These are phyloP conservation scores for Strobilomyces dryophilus DNA, from an alignment of 768 basidiomycete genomes.

Conservation along the genomic window DNA sequence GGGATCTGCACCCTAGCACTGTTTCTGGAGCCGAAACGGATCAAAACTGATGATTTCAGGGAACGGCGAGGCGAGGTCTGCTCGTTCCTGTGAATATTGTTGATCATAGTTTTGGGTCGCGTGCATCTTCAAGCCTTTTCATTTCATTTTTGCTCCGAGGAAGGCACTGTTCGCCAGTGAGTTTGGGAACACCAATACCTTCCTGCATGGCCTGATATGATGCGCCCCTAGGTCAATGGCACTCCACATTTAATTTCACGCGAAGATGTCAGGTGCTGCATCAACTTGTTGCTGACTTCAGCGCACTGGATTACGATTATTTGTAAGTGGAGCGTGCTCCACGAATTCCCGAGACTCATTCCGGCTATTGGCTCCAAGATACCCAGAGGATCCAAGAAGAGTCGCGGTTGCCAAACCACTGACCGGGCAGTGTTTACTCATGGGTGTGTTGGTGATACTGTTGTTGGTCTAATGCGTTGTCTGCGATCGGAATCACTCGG, in stretches of 20 bases:
- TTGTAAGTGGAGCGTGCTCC: neutral
- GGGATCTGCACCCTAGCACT: neutral
- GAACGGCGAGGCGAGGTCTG: neutral
- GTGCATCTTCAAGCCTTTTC: neutral
- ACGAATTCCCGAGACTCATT: neutral
- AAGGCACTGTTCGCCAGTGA: neutral
- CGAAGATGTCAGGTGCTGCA: too few species aligned
- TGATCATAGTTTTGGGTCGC: slow-evolving; percentile 9
- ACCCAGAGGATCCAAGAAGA: neutral
- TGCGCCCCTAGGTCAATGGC: too few species aligned
- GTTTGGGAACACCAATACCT: neutral
- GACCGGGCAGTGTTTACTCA: too few species aligned
- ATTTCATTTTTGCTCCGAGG: too few species aligned
- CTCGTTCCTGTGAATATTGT: slow-evolving; percentile 11
- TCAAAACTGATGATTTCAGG: slow-evolving; percentile 9
- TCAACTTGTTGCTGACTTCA: too few species aligned
- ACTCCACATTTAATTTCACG: too few species aligned
- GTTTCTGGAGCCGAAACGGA: slow-evolving; percentile 11
- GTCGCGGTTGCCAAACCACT: too few species aligned
- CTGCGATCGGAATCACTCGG: neutral
- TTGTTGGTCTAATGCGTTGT: too few species aligned
- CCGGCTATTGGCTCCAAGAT: neutral
- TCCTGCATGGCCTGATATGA: too few species aligned
- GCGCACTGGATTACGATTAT: neutral
- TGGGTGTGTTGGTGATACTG: too few species aligned